Percentiles rank a stretch among this genome's conserved stretches.
Evolutionary conservation across 75 land plant species (phyloP).

Genomic region (Pinus tabuliformis): DNA sequence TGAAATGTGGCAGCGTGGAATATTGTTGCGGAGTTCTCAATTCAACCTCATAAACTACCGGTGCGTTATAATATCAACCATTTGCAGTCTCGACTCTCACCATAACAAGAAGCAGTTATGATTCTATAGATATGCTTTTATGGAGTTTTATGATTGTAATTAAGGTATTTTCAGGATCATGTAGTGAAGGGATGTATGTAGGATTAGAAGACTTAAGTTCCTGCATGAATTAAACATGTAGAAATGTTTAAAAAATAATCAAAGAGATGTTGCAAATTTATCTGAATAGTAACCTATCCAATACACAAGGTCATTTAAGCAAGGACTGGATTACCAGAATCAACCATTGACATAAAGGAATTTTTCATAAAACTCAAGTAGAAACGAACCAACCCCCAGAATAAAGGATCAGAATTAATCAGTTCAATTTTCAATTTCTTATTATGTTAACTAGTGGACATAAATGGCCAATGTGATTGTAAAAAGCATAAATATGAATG

Average conservation of each 20-base stretch:
- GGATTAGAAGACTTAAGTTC: background rate
- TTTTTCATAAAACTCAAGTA: background rate
- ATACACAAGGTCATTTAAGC: background rate
- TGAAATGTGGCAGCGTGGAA: background rate
- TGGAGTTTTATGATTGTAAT: background rate
- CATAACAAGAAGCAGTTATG: background rate
- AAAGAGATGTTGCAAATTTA: background rate
- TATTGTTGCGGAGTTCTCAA: no score
- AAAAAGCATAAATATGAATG: no score
- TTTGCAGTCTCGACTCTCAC: background rate
- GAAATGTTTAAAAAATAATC: background rate
- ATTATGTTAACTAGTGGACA: no score
- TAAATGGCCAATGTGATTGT: no score
- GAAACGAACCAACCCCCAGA: no score
- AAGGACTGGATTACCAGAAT: background rate
- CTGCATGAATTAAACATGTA: background rate
- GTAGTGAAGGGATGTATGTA: background rate
- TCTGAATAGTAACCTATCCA: background rate
- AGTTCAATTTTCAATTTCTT: no score
- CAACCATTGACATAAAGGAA: background rate
- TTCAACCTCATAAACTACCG: background rate
- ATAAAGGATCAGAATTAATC: no score
- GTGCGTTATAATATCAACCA: background rate
- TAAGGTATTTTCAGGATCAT: background rate
- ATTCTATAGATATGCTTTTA: background rate